Evolutionary conservation across 2,329 filamentous ascomycete species (phyloP).

Genomic region (Incumbomyces delicatus): DNA sequence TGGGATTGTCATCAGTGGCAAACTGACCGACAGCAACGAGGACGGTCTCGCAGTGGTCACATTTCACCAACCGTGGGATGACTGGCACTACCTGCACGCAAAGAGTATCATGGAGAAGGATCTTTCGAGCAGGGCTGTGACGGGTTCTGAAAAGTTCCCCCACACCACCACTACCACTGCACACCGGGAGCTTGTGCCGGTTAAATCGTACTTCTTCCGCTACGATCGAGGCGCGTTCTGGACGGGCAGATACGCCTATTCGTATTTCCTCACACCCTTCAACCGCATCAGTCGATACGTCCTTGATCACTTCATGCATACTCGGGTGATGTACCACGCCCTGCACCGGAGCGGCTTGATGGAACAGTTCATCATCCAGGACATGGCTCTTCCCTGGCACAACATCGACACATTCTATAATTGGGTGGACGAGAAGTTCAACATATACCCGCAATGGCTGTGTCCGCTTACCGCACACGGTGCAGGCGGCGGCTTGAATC

Average conservation of each 20-base stretch:
- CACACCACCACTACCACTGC: neutral
- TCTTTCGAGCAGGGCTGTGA: neutral
- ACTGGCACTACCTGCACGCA: conserved; percentile 43
- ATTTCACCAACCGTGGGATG: conserved; percentile 29
- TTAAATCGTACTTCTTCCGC: conserved; percentile 31
- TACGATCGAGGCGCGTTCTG: conserved; percentile 58
- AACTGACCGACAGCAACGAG: conserved; percentile 40
- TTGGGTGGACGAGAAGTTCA: conserved; percentile 37
- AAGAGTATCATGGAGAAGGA: conserved; percentile 9
- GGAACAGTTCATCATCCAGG: conserved; percentile 51
- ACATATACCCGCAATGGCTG: conserved; percentile 49
- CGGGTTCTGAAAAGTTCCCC: neutral
- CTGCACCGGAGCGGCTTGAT: conserved; percentile 50
- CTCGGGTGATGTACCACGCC: conserved; percentile 52
- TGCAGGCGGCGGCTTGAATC: neutral
- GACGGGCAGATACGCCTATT: conserved; percentile 51
- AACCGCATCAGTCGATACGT: conserved; percentile 48
- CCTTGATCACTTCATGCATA: conserved; percentile 53
- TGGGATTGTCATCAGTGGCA: conserved; percentile 53
- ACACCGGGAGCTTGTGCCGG: conserved; percentile 22
- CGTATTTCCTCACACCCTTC: conserved; percentile 53
- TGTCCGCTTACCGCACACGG: conserved; percentile 36
- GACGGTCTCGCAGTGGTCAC: conserved; percentile 8
- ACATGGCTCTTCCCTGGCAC: conserved; percentile 49
- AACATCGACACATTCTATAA: conserved; percentile 43